A percentile compares a stretch with the other conserved stretches of the same genome.
Conservation (phyloP, 306 rosid species). For the Mimosa pudica region DNA sequence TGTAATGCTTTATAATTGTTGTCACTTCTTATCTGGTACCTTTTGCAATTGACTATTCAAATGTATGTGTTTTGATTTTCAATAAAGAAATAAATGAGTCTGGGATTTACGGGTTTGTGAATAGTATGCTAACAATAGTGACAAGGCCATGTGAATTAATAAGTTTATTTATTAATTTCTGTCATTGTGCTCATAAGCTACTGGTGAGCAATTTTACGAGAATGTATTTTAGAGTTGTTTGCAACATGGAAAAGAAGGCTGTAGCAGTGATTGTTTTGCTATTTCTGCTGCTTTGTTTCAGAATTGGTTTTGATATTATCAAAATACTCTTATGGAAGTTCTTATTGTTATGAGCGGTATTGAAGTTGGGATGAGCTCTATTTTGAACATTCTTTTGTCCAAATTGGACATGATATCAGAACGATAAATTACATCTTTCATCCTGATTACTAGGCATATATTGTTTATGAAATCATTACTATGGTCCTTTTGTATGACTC, state of each 20-base stretch:
- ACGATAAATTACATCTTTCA: neutral
- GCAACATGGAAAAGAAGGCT: too few species aligned
- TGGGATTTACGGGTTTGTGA: neutral
- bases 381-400: neutral
- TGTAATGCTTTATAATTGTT: neutral
- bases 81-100: neutral
- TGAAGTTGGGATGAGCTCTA: neutral
- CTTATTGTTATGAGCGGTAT: neutral
- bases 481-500: constrained; percentile 2
- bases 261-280: too few species aligned
- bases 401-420: neutral
- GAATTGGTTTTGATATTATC: too few species aligned
- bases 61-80: neutral
- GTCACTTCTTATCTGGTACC: neutral
- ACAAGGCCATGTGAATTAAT: neutral
- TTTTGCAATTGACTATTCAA: neutral
- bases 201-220: neutral
- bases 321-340: too few species aligned
- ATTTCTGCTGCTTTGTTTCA: too few species aligned
- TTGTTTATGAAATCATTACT: neutral
- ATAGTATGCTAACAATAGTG: neutral
- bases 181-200: neutral
- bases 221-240: neutral
- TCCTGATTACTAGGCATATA: neutral
- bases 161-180: neutral